Percentiles rank a stretch among this genome's conserved stretches.
Evolutionary conservation across 176 grass and related monocot species (phyloP).

Genomic region (Sorghum bicolor): DNA sequence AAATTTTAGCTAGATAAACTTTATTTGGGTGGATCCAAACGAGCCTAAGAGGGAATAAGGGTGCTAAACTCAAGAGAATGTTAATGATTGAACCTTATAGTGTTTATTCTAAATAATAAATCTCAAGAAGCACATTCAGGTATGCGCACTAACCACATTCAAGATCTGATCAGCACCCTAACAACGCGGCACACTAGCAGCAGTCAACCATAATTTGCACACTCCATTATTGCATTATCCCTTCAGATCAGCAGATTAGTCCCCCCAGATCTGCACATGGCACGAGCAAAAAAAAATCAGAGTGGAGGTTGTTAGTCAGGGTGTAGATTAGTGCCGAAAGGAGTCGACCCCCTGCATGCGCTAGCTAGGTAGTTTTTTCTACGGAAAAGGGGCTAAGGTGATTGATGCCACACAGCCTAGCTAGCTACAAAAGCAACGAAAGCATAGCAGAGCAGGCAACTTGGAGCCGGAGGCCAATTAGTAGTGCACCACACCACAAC

Average conservation of each 20-base stretch:
- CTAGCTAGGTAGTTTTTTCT: neutral
- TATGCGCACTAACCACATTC: too few species aligned
- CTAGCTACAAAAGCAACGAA: neutral
- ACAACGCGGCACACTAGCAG: neutral
- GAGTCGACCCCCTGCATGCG: neutral
- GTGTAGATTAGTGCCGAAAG: neutral
- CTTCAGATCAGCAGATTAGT: neutral
- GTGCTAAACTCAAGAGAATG: too few species aligned
- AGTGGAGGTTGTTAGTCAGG: neutral
- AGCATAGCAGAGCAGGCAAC: neutral
- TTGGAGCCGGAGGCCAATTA: slow-evolving; percentile 4
- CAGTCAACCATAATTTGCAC: neutral
- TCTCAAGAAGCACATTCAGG: too few species aligned
- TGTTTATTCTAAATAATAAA: too few species aligned
- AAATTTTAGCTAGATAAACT: too few species aligned
- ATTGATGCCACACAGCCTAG: neutral
- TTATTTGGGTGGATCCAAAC: too few species aligned
- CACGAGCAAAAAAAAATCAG: neutral
- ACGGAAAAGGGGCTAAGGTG: neutral
- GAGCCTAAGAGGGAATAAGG: too few species aligned
- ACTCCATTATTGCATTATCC: neutral
- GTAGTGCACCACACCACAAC: neutral
- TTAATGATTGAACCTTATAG: too few species aligned
- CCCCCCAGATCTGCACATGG: neutral
- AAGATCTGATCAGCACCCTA: neutral